Evolutionary conservation across 106 monocot species (phyloP).

Genomic region (Posidonia australis): DNA sequence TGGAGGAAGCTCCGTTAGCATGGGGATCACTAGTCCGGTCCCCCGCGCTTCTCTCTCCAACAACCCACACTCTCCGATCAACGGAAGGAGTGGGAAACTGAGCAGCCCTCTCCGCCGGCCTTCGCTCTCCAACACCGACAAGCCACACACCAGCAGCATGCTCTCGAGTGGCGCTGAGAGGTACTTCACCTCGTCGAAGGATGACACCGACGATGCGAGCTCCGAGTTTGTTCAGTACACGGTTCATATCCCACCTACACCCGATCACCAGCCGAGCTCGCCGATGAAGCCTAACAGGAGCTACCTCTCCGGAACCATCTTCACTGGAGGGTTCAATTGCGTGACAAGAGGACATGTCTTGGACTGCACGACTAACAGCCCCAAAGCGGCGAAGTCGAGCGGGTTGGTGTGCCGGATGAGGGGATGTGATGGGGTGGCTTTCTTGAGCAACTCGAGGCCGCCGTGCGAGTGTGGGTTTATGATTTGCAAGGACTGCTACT

Average conservation of each 20-base stretch:
- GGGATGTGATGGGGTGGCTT: slow-evolving; percentile 43
- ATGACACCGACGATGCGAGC: slow-evolving; percentile 12
- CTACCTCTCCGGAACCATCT: slow-evolving; percentile 59
- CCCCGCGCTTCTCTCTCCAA: slow-evolving; percentile 30
- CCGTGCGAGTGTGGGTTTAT: slow-evolving; percentile 62
- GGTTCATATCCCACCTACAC: slow-evolving; percentile 80
- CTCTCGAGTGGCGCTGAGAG: slow-evolving; percentile 18
- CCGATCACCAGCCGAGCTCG: slow-evolving; percentile 30
- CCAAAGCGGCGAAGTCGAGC: neutral
- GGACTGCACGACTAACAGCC: slow-evolving; percentile 18
- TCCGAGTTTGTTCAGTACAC: slow-evolving; percentile 69
- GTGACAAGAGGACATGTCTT: slow-evolving; percentile 50
- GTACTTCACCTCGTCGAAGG: slow-evolving; percentile 29
- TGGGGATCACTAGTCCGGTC: slow-evolving; percentile 52
- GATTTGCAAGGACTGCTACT: slow-evolving; percentile 60
- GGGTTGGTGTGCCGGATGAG: slow-evolving; percentile 37
- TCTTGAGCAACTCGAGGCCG: slow-evolving; percentile 8
- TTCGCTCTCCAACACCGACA: slow-evolving; percentile 18
- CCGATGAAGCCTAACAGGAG: slow-evolving; percentile 17
- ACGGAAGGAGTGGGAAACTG: neutral
- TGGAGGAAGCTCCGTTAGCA: slow-evolving; percentile 11
- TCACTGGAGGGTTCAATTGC: slow-evolving; percentile 65
- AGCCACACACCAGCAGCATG: slow-evolving; percentile 5
- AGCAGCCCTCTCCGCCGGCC: slow-evolving; percentile 28
- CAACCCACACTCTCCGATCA: slow-evolving; percentile 1